Evolutionary conservation across 2,329 filamentous ascomycete genomes (phyloP), one percentile per base, ranked within the genome.

Genomic region (Apiospora phragmitis): DNA sequence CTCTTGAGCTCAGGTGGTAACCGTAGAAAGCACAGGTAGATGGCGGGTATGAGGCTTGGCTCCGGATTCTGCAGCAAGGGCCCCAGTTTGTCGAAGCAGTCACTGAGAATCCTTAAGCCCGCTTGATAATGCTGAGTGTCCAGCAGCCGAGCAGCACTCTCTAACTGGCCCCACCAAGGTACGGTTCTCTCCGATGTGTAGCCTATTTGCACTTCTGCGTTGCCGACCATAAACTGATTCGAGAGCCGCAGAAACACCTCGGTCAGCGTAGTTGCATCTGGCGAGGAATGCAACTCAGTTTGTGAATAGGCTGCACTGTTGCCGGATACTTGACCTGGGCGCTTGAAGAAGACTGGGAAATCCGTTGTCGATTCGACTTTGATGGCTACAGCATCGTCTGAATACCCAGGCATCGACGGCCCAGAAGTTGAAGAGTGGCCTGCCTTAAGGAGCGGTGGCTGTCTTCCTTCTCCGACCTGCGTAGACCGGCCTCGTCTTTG

Each of bases 91-190:
- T 68, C 67, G 45, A 68, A 68, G 45, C 67, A 68, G 18, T 16
- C 29, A 32, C 35, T 38, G 21, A 68, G 43, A 18, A 49, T 24
- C 16, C 9, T 8, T 6, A 68, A 55, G 18, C 67, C 67, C 35
- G 41, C 67, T 49, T 55, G 43, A 18, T 38, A 38, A 11, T 21
- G 21, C 26, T 68, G 24, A 9, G 43, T 35, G 43, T 68, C 67
- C 43, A 68, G 32, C 32, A 68, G 47, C 67, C 67, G 67, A 21
- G 47, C n/a, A 16, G 67, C 67, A 42, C 43, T 55, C 24, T 68
- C 67, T n/a, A 68, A 12, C 26, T 35, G 11, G n/a, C 43, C 24
- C 45, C 43, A 49, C 67, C 67, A 68, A 16, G n/a, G 14, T 21
- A n/a, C 38, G 9, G 67, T 41, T 35, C 47, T 18, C 26, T 68